Evolutionary conservation across 2,329 filamentous ascomycete species (phyloP).

Genomic region (Colletotrichum sp.): DNA sequence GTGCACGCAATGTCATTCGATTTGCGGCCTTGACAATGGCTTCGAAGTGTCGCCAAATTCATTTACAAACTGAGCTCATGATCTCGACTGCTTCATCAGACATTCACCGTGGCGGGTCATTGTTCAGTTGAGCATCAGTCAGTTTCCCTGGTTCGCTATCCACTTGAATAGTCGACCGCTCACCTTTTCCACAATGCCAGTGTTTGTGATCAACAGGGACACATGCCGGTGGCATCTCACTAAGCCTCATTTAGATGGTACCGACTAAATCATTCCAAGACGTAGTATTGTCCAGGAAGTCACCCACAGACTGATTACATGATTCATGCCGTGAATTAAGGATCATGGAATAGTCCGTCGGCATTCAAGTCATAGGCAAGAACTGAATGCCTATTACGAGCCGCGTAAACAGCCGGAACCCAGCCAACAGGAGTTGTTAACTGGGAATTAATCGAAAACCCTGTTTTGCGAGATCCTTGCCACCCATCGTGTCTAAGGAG

Average conservation of each 20-base stretch:
- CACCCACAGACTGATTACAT: neutral
- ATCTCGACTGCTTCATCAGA: neutral
- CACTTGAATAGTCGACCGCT: neutral
- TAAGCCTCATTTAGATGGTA: neutral
- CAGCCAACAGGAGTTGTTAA: rapidly evolving
- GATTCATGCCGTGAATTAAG: neutral
- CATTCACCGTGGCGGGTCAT: neutral
- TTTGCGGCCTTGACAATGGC: neutral
- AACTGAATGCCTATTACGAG: neutral
- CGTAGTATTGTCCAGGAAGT: neutral
- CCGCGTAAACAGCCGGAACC: neutral
- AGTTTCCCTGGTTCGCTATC: neutral
- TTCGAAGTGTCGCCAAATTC: neutral
- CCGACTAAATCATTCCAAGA: neutral
- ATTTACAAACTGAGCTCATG: neutral
- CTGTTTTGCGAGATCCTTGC: neutral
- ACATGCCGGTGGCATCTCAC: neutral
- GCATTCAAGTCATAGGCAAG: neutral
- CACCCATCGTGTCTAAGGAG: neutral
- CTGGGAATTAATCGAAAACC: rapidly evolving
- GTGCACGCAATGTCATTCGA: neutral
- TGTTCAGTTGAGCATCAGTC: neutral
- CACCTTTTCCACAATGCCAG: neutral
- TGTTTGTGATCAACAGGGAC: neutral
- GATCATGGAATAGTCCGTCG: neutral